A percentile compares a stretch with the other conserved stretches of the same genome.
Conservation (phyloP, 495 filamentous ascomycete genomes). For the Aspergillus mulundensis region DNA sequence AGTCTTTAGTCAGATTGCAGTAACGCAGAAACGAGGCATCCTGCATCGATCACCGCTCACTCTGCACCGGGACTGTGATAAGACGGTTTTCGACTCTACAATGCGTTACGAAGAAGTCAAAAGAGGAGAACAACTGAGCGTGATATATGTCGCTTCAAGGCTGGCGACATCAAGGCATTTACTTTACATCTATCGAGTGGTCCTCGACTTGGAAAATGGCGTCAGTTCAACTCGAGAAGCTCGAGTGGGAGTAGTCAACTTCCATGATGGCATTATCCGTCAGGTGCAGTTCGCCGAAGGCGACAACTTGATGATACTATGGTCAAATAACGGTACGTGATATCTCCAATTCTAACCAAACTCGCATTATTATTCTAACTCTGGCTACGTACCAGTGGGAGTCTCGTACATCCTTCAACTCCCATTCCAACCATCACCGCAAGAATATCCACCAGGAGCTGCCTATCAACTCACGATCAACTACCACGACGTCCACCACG, state of each 20-base stretch:
- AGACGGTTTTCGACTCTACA: constrained; percentile 29
- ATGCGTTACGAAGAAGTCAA: constrained; percentile 35
- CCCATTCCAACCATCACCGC: constrained; percentile 22
- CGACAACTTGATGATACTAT: constrained; percentile 48
- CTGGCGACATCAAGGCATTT: constrained; percentile 29
- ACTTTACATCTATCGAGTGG: constrained; percentile 46
- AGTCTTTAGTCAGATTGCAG: constrained; percentile 54
- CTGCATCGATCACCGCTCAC: constrained; percentile 48
- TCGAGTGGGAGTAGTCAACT: constrained; percentile 36
- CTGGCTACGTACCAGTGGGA: constrained; percentile 16
- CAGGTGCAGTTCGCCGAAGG: constrained; percentile 57
- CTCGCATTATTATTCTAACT: constrained; percentile 13
- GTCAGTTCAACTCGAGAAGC: constrained; percentile 49
- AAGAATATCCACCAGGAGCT: neutral
- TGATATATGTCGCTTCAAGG: constrained; percentile 36
- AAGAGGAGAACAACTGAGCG: constrained; percentile 24
- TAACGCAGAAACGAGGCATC: constrained; percentile 54
- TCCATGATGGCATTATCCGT: constrained; percentile 41
- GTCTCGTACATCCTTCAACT: constrained; percentile 37
- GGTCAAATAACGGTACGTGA: constrained; percentile 38
- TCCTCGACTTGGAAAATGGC: constrained; percentile 48
- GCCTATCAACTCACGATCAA: constrained; percentile 6
- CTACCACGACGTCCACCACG: constrained; percentile 18
- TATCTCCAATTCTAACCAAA: neutral
- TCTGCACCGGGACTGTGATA: constrained; percentile 42